phyloP scores from a whole-genome alignment of 139 green algal genomes.

The Pleodorina starrii region DNA sequence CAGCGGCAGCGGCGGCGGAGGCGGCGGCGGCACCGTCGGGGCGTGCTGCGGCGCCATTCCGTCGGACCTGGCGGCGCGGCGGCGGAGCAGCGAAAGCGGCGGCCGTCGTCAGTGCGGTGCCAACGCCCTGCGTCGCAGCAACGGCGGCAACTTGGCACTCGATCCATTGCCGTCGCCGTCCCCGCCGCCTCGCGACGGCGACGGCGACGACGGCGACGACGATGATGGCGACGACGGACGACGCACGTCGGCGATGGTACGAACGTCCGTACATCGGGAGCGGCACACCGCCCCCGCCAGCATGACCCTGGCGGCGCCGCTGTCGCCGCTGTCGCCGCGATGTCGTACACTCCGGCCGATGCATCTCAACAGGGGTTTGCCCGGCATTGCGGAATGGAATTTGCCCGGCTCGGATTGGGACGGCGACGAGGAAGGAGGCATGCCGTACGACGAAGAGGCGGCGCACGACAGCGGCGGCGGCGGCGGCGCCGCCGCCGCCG shows the following conservation, averaged over 20 bases:
- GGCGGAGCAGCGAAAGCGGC: background rate
- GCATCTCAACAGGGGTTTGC: background rate
- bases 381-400: too few species aligned
- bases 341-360: background rate
- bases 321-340: background rate
- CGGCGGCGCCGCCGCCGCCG: background rate
- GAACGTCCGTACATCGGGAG: too few species aligned
- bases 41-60: too few species aligned
- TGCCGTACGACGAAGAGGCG: background rate
- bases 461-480: background rate
- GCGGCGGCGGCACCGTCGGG: background rate
- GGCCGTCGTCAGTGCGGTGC: background rate
- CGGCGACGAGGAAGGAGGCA: background rate
- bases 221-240: background rate
- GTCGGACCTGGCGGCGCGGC: conserved; percentile 18
- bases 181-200: background rate
- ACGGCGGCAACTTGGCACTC: background rate
- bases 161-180: background rate
- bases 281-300: too few species aligned
- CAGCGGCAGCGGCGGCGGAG: background rate
- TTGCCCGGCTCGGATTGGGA: background rate
- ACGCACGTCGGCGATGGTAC: too few species aligned
- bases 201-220: background rate
- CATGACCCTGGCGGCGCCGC: background rate
- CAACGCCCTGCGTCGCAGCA: background rate